These are phyloP conservation scores for Neurospora hispaniola DNA, from an alignment of 495 filamentous ascomycete species.

Conservation along the genomic window DNA sequence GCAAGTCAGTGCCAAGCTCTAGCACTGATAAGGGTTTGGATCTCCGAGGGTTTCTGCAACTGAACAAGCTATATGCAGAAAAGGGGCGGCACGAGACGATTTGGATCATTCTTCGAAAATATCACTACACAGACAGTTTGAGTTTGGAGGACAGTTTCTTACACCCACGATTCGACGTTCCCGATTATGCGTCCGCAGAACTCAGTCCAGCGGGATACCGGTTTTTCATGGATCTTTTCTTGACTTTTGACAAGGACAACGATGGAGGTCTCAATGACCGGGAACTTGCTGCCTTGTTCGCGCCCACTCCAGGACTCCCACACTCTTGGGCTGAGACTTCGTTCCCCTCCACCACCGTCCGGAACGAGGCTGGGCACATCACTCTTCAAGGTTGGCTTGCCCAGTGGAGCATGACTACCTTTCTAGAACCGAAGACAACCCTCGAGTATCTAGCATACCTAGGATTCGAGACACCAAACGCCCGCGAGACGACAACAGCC, in stretches of 20 bases:
- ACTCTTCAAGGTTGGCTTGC: conserved; percentile 97
- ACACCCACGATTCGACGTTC: conserved; percentile 90
- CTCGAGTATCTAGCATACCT: conserved; percentile 92
- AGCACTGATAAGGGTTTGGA: conserved; percentile 65
- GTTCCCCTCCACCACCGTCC: conserved; percentile 88
- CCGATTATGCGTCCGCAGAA: conserved; percentile 82
- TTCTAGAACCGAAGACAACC: conserved; percentile 87
- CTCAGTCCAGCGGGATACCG: conserved; percentile 90
- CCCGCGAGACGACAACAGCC: conserved; percentile 59
- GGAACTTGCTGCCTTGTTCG: conserved; percentile 79
- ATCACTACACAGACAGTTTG: conserved; percentile 90
- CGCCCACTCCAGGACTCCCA: conserved; percentile 84
- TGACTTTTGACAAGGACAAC: conserved; percentile 92
- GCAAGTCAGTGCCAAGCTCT: conserved; percentile 52
- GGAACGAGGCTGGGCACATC: conserved; percentile 89
- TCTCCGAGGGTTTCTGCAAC: conserved; percentile 67
- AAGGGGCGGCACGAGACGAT: conserved; percentile 98
- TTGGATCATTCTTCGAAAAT: conserved; percentile 92
- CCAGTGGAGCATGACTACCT: conserved; percentile 99
- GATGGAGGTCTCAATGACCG: conserved; percentile 83
- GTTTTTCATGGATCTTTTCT: conserved; percentile 94
- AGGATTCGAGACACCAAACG: conserved; percentile 63
- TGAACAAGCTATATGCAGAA: conserved; percentile 93
- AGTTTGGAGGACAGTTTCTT: conserved; percentile 83
- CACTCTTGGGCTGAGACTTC: conserved; percentile 71